These are phyloP conservation scores for Ophidiomyces ophidiicola DNA, from an alignment of 2,329 filamentous ascomycete species.

Conservation along the genomic window DNA sequence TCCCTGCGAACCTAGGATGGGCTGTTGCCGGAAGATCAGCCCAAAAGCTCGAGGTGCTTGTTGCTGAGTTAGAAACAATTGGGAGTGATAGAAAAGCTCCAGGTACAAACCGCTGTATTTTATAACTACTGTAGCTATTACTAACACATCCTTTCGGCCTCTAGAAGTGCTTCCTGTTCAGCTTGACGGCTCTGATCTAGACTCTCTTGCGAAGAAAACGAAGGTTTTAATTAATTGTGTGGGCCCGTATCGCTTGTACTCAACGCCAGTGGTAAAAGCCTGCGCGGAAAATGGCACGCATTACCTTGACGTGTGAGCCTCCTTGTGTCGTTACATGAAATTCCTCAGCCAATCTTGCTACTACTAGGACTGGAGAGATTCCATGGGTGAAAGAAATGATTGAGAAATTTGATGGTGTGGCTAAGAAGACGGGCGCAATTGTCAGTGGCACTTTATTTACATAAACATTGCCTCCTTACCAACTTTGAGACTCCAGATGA, in stretches of 20 bases:
- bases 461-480: conserved; percentile 8
- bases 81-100: conserved; percentile 60
- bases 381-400: conserved; percentile 54
- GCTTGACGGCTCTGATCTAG: conserved; percentile 40
- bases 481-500: conserved; percentile 33
- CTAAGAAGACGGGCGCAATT: conserved; percentile 49
- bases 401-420: conserved; percentile 47
- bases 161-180: conserved; percentile 36
- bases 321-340: neutral
- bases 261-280: conserved; percentile 52
- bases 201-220: conserved; percentile 43
- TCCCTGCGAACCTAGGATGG: conserved; percentile 73
- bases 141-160: neutral
- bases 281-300: conserved; percentile 54
- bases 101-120: too few relatives aligned
- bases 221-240: conserved; percentile 49
- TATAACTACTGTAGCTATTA: neutral
- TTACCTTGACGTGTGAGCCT: conserved; percentile 48
- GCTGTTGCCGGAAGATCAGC: conserved; percentile 74
- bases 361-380: conserved; percentile 46
- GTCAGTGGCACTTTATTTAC: conserved; percentile 28
- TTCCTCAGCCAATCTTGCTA: conserved; percentile 1
- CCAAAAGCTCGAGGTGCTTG: conserved; percentile 58
- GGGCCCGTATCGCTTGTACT: conserved; percentile 52
- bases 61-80: conserved; percentile 51